Evolutionary conservation across 345 rosid genomes (phyloP), one percentile per base, ranked within the genome.

Genomic region (Citrus inodora): DNA sequence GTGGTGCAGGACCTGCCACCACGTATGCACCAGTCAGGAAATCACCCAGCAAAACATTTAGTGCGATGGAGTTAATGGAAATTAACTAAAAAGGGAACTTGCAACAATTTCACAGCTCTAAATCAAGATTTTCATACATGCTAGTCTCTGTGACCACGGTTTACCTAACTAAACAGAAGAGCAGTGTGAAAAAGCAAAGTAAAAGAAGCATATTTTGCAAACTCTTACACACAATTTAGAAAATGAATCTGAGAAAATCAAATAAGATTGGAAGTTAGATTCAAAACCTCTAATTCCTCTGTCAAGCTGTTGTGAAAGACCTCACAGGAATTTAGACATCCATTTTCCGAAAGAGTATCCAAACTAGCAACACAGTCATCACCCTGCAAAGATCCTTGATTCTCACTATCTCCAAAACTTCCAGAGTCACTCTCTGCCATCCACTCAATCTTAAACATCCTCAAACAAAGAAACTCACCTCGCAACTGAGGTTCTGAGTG

Each of bases 1-100:
- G 90, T 84, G 90, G 89, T 82, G 91, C 89, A 82, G 83, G 83
- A 85, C 92, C 97, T 89, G 94, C 86, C 90, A 92, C 88, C 92
- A 86, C 87, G 88, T 82, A 85, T 86, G 88, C 92, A 87, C 82
- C 84, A 77, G 91, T 92, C 84, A 86, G 89, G 86, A 80, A 62
- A 74, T 61, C 32, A 60, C 40, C 61, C 69, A 66, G 76, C 13
- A 81, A 78, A 70, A 66, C 53, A 80, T 76, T 48, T 68, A 77
- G 81, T 66, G 67, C 19, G 16, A 77, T 55, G 59, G 70, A 78
- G 38, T 16, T 82, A n/a, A 59, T 42, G 56, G 79, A 35, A 67
- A 35, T 70, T 59, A 51, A 74, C 70, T 33, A 48, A 58, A 40
- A 70, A 80, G 30, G 69, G 27, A 69, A 80, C 30, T 75, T 38